Base-by-base conservation (phyloP, 2,329 filamentous ascomycete species). In the Fusarium sp. region DNA sequence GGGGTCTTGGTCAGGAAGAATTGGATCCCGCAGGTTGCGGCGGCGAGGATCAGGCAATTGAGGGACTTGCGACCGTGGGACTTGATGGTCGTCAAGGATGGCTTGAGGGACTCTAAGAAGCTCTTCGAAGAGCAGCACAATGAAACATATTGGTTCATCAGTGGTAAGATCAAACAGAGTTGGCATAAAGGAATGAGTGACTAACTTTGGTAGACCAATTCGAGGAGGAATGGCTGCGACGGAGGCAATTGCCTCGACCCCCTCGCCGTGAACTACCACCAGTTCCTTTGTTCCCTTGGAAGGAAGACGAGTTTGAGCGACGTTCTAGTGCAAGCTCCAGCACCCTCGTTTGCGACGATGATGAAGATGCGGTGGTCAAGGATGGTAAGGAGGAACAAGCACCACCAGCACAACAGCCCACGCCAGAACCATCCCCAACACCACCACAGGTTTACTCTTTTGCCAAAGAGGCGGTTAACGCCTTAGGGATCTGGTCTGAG, bases 11-110 rank as follows among this genome's bases (percentile, higher is more conserved):
- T 70, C 51, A 58, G 47, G 49, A 18, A 42, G 20, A 6, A 9
- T 3, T 65, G 54, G 57, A 29, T 30, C 10, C 48, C 44, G 2
- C 37, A 40, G 16, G 44, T n/a, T 14, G 66, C 73, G 7, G 20
- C 29, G 6, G 48, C 32, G 18, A 65, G 68, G 12, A 63, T 76
- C 34, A 7, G 40, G n/a, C 42, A 65, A 45, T 40, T 77, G 42
- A 62, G 67, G 27, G 41, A 29, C 2, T 32, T 72, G 53, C 64
- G 63, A 8, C 25, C 63, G 16, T 74, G 69, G 73, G 74, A 76
- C 61, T 52, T 77, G 11, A 51, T 75, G 7, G 68, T 77, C 14
- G 51, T 66, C 10, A 60, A 44, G 12, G 75, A 77, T 57, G 66
- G 47, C 27, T 30, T 69, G 20, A 67, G 75, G 14, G 42, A 22